phyloP scores from a whole-genome alignment of 2,329 filamentous ascomycete species.

The Trichoderma oligosporum region DNA sequence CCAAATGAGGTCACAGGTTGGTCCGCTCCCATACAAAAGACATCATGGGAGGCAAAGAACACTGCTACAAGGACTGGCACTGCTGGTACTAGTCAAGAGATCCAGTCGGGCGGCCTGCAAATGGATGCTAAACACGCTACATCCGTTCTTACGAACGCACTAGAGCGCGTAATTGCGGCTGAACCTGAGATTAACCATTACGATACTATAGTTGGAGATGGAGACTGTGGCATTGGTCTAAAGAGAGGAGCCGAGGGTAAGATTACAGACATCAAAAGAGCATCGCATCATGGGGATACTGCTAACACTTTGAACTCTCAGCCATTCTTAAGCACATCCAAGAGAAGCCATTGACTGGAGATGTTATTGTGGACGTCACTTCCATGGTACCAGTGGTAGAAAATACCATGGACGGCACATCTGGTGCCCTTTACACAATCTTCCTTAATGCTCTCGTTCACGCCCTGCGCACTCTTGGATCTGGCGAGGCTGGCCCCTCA shows the following conservation, averaged over 20 bases:
- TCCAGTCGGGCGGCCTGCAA: conserved; percentile 46
- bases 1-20: conserved; percentile 68
- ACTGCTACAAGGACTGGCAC: conserved; percentile 43
- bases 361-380: conserved; percentile 51
- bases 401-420: conserved; percentile 58
- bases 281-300: too few relatives aligned
- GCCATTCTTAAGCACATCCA: conserved; percentile 51
- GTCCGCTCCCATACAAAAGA: conserved; percentile 58
- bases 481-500: conserved; percentile 39
- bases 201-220: conserved; percentile 83
- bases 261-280: conserved; percentile 24
- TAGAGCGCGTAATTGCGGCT: conserved; percentile 59
- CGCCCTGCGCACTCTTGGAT: conserved; percentile 45
- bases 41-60: conserved; percentile 60
- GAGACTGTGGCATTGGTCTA: conserved; percentile 82
- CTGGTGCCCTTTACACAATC: conserved; percentile 66
- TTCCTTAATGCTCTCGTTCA: conserved; percentile 83
- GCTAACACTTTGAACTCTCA: conserved; percentile 31
- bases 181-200: conserved; percentile 70
- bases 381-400: conserved; percentile 54
- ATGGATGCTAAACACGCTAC: conserved; percentile 51
- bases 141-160: conserved; percentile 51
- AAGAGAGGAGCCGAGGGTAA: conserved; percentile 78
- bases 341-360: conserved; percentile 44
- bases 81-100: conserved; percentile 30